Evolutionary conservation across 345 rosid genomes (phyloP), one percentile per base, ranked within the genome.

Genomic region (Eucalyptus coolabah): DNA sequence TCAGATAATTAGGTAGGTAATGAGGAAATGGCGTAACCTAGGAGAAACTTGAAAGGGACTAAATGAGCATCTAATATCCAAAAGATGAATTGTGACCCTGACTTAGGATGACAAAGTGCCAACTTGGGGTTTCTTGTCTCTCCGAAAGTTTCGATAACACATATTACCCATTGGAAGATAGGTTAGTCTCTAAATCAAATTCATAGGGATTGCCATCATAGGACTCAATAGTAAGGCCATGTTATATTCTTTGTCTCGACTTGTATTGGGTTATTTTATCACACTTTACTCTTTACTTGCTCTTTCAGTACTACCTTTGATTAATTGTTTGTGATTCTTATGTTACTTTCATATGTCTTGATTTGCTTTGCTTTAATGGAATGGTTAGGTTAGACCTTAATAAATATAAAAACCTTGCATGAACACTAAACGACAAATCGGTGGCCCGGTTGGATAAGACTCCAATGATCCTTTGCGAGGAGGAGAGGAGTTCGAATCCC

Each of bases 241-340:
- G n/a, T 26, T 59, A 59, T 26, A 59, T 24, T 59, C 30, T 59
- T 59, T 59, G 14, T 6, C 2, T n/a, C 0, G 2, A 26, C 6
- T 59, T 5, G 4, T 59, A 5, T 26, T 1, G n/a, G 15, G 3
- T 59, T 26, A 26, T 4, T 26, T 26, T 59, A 26, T 3, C 1
- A 0, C 15, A 5, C 13, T 59, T 26, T 26, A 26, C n/a, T 12
- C 14, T 59, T 2, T 59, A 26, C 30, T 59, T 0, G 6, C 0
- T 5, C 65, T 59, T 26, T 26, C 6, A 26, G 0, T 59, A 11
- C 14, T 11, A 5, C 65, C 2, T 59, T 26, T 26, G 15, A 59
- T 59, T 26, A 5, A 10, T 59, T 5, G 6, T 59, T 59, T 26
- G 30, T 59, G n/a, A 11, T 26, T 59, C n/a, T 59, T 59, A 26